Evolutionary conservation across 306 rosid genomes (phyloP).

Genomic region (Sechiopsis laciniata): DNA sequence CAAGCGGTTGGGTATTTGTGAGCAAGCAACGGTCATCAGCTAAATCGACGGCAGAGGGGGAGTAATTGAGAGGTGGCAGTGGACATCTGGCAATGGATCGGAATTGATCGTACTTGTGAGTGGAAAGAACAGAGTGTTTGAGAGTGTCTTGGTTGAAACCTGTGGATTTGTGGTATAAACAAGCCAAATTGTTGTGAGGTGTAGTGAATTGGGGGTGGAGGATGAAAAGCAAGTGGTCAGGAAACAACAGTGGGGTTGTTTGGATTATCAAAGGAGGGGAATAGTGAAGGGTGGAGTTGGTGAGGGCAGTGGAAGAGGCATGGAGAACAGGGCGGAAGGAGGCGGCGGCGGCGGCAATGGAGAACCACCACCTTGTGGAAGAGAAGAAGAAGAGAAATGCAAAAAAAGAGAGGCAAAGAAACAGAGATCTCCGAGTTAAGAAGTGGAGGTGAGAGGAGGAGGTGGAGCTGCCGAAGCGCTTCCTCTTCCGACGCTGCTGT

Average conservation of each 20-base stretch:
- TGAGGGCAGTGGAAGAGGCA: slow-evolving; percentile 43
- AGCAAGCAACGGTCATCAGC: slow-evolving; percentile 28
- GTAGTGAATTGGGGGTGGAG: slow-evolving; percentile 12
- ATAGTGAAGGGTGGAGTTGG: slow-evolving; percentile 38
- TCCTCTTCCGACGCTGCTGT: slow-evolving; percentile 57
- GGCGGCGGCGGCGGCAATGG: slow-evolving; percentile 24
- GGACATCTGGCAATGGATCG: slow-evolving; percentile 80
- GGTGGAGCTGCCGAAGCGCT: slow-evolving; percentile 37
- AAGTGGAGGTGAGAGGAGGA: slow-evolving; percentile 22
- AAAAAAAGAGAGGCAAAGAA: slow-evolving; percentile 53
- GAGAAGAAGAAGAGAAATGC: slow-evolving; percentile 49
- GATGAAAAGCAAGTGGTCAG: slow-evolving; percentile 58
- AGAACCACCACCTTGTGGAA: slow-evolving; percentile 33
- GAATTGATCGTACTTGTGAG: slow-evolving; percentile 47
- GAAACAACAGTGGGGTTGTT: slow-evolving; percentile 54
- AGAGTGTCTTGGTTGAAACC: slow-evolving; percentile 21
- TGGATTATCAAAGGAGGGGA: slow-evolving; percentile 33
- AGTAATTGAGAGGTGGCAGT: slow-evolving; percentile 38
- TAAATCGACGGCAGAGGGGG: slow-evolving; percentile 41
- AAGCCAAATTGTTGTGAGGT: slow-evolving; percentile 34
- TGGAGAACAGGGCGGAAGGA: slow-evolving; percentile 46
- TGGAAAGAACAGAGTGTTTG: slow-evolving; percentile 42
- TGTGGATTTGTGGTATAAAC: slow-evolving; percentile 49
- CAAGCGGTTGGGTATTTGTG: slow-evolving; percentile 29
- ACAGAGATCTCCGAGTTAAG: slow-evolving; percentile 38